These are phyloP conservation scores for Xylariales sp. DNA, from an alignment of 2,329 filamentous ascomycete species.

Conservation along the genomic window DNA sequence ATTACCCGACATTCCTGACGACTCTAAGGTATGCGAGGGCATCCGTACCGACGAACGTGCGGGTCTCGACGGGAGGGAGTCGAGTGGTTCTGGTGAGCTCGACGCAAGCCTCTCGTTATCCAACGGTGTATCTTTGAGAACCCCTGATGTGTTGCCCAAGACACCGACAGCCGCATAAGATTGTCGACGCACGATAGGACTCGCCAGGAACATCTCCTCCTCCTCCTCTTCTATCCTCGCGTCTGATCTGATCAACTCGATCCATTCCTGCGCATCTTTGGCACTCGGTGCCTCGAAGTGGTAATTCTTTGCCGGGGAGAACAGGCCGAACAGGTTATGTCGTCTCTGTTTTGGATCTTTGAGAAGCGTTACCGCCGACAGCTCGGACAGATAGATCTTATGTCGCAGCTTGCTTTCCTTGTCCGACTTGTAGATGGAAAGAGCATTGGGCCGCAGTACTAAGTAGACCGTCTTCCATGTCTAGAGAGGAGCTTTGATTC, in stretches of 20 bases:
- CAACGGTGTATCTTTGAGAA: conserved; percentile 14
- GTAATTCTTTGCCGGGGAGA: conserved; percentile 85
- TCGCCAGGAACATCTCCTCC: conserved; percentile 72
- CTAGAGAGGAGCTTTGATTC: conserved; percentile 34
- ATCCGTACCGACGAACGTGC: conserved; percentile 35
- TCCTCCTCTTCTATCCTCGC: conserved; percentile 86
- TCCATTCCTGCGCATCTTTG: conserved; percentile 80
- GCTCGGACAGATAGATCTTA: conserved; percentile 81
- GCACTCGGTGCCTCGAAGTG: conserved; percentile 75
- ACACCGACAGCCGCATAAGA: conserved; percentile 32
- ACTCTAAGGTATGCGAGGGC: conserved; percentile 59
- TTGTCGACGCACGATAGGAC: conserved; percentile 51
- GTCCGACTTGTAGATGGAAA: conserved; percentile 90
- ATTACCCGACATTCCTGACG: conserved; percentile 58
- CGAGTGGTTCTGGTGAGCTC: conserved; percentile 58
- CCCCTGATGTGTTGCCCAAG: conserved; percentile 17
- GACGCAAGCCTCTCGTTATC: conserved; percentile 43
- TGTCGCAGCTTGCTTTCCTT: conserved; percentile 86
- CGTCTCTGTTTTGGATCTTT: conserved; percentile 85
- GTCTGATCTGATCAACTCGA: conserved; percentile 71
- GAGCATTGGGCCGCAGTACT: conserved; percentile 81
- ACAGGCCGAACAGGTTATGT: conserved; percentile 85
- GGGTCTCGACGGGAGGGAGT: conserved; percentile 32
- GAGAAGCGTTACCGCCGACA: conserved; percentile 85
- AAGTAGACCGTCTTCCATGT: conserved; percentile 88